phyloP scores from a whole-genome alignment of 2,329 filamentous ascomycete genomes.

The Stagonosporopsis chrysanthemi region DNA sequence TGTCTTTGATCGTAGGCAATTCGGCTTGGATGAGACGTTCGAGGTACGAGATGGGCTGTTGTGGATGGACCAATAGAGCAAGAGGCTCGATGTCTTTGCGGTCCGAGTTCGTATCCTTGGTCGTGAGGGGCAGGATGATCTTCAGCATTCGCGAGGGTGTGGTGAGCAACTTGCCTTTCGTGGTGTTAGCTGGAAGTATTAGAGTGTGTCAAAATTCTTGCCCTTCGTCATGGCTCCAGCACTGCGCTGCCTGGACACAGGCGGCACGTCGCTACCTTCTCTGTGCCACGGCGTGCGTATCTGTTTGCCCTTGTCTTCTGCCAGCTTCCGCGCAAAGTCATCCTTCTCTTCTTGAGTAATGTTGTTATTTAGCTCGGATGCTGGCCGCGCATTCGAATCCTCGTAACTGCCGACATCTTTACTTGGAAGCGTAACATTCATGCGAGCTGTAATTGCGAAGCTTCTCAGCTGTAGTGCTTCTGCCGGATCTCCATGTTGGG shows the following conservation, averaged over 20 bases:
- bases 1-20: constrained; percentile 70
- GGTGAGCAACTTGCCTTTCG: constrained; percentile 75
- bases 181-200: constrained; percentile 12
- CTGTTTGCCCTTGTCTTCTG: constrained; percentile 62
- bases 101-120: constrained; percentile 64
- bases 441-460: constrained; percentile 22
- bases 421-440: constrained; percentile 24
- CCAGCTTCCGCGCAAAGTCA: constrained; percentile 54
- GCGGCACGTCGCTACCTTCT: constrained; percentile 66
- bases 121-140: constrained; percentile 77
- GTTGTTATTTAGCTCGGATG: constrained; percentile 53
- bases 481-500: constrained; percentile 1
- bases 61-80: constrained; percentile 84
- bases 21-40: constrained; percentile 90
- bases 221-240: constrained; percentile 71
- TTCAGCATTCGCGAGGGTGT: constrained; percentile 83
- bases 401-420: constrained; percentile 29
- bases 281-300: constrained; percentile 71
- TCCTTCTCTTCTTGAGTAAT: constrained; percentile 56
- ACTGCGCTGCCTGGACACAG: constrained; percentile 59
- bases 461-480: constrained; percentile 16
- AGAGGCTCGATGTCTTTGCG: constrained; percentile 81
- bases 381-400: constrained; percentile 48
- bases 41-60: constrained; percentile 89
- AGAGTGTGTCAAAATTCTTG: constrained; percentile 32